These are phyloP conservation scores for Penicillium arizonense DNA, from an alignment of 495 filamentous ascomycete genomes.

Conservation along the genomic window DNA sequence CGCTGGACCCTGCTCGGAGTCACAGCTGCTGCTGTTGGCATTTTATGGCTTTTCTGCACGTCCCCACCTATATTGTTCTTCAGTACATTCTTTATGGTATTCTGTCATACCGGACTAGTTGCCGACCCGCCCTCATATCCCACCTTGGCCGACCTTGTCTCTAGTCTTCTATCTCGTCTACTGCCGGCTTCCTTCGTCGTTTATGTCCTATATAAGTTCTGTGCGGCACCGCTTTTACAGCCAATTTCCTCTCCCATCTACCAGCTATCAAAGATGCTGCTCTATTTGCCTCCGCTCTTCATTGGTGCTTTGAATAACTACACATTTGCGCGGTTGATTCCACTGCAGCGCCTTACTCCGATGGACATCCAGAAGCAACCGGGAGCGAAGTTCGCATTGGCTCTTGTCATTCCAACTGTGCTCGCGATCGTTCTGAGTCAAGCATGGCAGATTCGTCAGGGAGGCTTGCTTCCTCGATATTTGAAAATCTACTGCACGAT, in stretches of 20 bases:
- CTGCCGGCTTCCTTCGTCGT: conserved; percentile 74
- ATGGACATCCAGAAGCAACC: conserved; percentile 76
- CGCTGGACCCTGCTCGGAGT: conserved; percentile 75
- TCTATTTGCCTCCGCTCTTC: conserved; percentile 75
- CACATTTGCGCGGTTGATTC: conserved; percentile 75
- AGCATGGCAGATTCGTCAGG: conserved; percentile 70
- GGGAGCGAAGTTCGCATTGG: conserved; percentile 69
- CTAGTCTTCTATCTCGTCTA: conserved; percentile 68
- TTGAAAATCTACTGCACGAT: conserved; percentile 71
- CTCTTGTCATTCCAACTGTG: conserved; percentile 62
- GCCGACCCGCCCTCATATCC: conserved; percentile 66
- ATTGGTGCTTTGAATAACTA: conserved; percentile 80
- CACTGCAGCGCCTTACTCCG: conserved; percentile 72
- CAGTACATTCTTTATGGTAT: conserved; percentile 67
- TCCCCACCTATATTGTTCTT: conserved; percentile 70
- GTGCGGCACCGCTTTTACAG: conserved; percentile 51
- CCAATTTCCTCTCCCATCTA: conserved; percentile 56
- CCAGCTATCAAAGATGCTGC: conserved; percentile 67
- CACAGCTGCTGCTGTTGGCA: conserved; percentile 62
- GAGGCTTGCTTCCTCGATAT: conserved; percentile 66
- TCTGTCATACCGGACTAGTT: conserved; percentile 75
- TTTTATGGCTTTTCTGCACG: conserved; percentile 67
- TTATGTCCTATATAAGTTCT: conserved; percentile 73
- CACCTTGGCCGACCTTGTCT: conserved; percentile 60
- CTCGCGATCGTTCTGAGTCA: conserved; percentile 62